Conservation (phyloP, 306 rosid species). For the Ziziphus jujuba region DNA sequence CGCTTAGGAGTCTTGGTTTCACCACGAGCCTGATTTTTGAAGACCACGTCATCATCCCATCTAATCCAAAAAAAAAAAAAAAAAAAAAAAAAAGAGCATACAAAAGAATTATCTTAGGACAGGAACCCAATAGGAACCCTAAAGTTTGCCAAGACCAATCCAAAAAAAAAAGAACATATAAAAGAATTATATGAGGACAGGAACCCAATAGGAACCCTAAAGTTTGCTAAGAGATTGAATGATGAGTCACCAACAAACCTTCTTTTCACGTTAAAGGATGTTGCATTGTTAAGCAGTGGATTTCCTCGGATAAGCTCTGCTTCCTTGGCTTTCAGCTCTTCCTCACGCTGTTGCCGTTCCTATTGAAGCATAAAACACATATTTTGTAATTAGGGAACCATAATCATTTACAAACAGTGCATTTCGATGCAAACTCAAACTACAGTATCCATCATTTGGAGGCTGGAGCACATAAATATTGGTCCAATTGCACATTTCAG, state of each 20-base stretch:
- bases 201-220: too few species aligned
- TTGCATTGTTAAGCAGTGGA: slow-evolving; percentile 69
- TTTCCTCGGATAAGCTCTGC: slow-evolving; percentile 83
- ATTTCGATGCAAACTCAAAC: too few species aligned
- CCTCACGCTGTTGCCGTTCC: slow-evolving; percentile 72
- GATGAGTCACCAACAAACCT: slow-evolving; percentile 43
- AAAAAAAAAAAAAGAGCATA: too few species aligned
- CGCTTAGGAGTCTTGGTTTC: slow-evolving; percentile 87
- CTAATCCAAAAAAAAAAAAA: slow-evolving; percentile 22
- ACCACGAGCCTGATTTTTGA: slow-evolving; percentile 91
- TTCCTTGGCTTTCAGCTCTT: slow-evolving; percentile 90
- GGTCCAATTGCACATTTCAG: too few species aligned
- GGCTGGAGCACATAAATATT: too few species aligned
- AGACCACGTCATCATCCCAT: slow-evolving; percentile 95
- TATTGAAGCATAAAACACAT: slow-evolving; percentile 28
- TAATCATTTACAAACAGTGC: not conserved
- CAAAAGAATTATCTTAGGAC: not conserved
- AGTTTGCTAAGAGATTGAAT: not conserved
- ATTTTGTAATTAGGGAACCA: not conserved
- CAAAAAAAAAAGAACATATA: slow-evolving; percentile 3
- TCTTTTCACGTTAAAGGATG: slow-evolving; percentile 76
- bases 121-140: not conserved
- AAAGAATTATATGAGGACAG: not conserved
- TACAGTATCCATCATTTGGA: too few species aligned
- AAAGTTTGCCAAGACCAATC: too few species aligned